Evolutionary conservation across 1,139 yeast species (phyloP).

Genomic region (Suhomyces choctaworum): DNA sequence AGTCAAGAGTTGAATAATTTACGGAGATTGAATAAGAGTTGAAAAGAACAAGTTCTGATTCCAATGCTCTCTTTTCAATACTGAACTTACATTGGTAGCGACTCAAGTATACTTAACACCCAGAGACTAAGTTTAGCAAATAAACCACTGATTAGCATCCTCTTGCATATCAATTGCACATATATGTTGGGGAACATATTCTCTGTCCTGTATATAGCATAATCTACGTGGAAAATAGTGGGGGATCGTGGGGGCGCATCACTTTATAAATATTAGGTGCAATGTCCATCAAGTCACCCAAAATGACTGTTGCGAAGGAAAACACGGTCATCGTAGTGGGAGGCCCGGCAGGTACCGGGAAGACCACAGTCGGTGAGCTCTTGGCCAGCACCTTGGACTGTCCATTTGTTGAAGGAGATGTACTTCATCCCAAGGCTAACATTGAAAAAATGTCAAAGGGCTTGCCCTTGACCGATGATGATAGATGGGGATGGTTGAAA

Average conservation of each 20-base stretch:
- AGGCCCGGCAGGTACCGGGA: conserved; percentile 96
- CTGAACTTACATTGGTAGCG: too few relatives aligned
- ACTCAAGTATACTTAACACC: too few relatives aligned
- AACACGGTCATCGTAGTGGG: conserved; percentile 50
- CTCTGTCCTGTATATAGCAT: not conserved
- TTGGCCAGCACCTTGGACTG: conserved; percentile 48
- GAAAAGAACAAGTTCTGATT: not conserved
- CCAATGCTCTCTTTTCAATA: too few relatives aligned
- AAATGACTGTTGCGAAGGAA: conserved; percentile 3
- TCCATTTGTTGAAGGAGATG: conserved; percentile 82
- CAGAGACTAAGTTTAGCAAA: too few relatives aligned
- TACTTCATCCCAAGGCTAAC: conserved; percentile 70
- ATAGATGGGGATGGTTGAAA: conserved; percentile 87
- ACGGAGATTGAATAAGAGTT: conserved; percentile 23
- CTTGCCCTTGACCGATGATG: conserved; percentile 80
- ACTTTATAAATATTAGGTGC: too few relatives aligned
- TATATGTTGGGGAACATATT: too few relatives aligned
- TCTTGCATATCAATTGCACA: too few relatives aligned
- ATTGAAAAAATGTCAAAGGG: conserved; percentile 81
- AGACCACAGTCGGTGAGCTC: conserved; percentile 70
- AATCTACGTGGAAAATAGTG: conserved; percentile 1
- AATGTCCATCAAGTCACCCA: not conserved
- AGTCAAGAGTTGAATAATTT: conserved; percentile 56
- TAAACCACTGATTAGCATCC: too few relatives aligned
- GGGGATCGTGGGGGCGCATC: not conserved